Base-by-base conservation (phyloP, 2,329 filamentous ascomycete genomes). In the Aspergillus versicolor region DNA sequence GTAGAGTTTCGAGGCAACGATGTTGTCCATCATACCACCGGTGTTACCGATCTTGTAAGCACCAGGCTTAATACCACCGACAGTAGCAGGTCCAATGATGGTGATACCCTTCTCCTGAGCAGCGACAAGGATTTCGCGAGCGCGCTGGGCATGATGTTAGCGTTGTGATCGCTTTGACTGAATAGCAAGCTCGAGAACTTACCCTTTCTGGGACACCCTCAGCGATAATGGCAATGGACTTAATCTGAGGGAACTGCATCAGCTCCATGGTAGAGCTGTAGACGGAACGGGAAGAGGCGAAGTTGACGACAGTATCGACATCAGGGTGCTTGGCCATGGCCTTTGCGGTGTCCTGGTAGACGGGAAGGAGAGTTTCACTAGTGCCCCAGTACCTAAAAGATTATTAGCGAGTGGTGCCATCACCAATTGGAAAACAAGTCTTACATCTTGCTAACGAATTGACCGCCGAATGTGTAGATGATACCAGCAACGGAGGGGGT, bases 21-120 rank as follows among this genome's bases (percentile, higher is more conserved):
- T 99, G 87, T 99, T 99, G 86, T 99, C 94, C 94, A 99, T 99
- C 94, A 99, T 99, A 80, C 94, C 94, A 86, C 94, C 94, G 71
- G 94, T 99, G 86, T 99, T 99, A 77, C 94, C 94, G 66, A 99
- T 99, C 87, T 97, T 99, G 90, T 93, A 99, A 77, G 90, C 91
- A 78, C 94, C 94, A 62, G 94, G 94, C 87, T 97, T 99, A 83
- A 99, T 97, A 73, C 94, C 94, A 86, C 94, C 94, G 63, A 99
- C 94, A 56, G 94, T 99, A 70, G 94, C 94, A 64, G 94, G 94
- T 65, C 94, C 94, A 74, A 99, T 97, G 78, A 99, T 99, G 79
- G 92, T 97, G 75, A 99, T 89, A 63, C 93, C 93, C 89, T 97
- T 99, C 87, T 97, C 93, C 82, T 94, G 85, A 67, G 94, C 94